Evolutionary conservation across 306 rosid genomes (phyloP).

Genomic region (Sicyos baderoa): DNA sequence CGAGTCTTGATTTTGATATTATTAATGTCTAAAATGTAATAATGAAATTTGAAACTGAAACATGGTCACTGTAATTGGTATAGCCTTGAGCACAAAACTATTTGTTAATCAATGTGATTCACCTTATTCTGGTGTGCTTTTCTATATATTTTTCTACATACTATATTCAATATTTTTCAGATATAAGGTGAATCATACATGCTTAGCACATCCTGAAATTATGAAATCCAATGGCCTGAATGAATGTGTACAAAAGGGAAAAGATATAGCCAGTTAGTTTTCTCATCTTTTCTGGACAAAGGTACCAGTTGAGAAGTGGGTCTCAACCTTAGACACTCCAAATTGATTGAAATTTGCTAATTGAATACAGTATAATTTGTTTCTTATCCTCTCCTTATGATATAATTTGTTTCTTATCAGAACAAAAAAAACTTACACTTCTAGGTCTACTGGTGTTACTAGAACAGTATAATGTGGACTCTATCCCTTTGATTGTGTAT

Average conservation of each 20-base stretch:
- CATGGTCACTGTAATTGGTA: background rate
- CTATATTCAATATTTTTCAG: background rate
- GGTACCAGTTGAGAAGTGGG: background rate
- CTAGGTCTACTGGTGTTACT: background rate
- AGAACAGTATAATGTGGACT: background rate
- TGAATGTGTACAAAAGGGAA: background rate
- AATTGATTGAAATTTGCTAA: background rate
- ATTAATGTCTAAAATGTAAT: background rate
- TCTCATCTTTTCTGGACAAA: background rate
- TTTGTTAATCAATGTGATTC: background rate
- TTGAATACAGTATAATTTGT: too few species aligned
- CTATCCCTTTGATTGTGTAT: background rate
- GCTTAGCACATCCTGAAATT: constrained; percentile 1
- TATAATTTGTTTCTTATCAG: too few species aligned
- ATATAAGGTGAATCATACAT: background rate
- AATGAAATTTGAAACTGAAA: background rate
- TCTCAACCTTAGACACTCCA: background rate
- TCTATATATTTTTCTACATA: background rate
- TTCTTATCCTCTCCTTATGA: too few species aligned
- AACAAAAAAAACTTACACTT: background rate
- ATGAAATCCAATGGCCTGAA: background rate
- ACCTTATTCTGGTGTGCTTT: background rate
- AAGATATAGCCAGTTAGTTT: background rate
- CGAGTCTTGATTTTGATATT: background rate
- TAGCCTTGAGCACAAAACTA: background rate